phyloP scores from a whole-genome alignment of 257 asterid genomes.

The Ehretia macrophylla region DNA sequence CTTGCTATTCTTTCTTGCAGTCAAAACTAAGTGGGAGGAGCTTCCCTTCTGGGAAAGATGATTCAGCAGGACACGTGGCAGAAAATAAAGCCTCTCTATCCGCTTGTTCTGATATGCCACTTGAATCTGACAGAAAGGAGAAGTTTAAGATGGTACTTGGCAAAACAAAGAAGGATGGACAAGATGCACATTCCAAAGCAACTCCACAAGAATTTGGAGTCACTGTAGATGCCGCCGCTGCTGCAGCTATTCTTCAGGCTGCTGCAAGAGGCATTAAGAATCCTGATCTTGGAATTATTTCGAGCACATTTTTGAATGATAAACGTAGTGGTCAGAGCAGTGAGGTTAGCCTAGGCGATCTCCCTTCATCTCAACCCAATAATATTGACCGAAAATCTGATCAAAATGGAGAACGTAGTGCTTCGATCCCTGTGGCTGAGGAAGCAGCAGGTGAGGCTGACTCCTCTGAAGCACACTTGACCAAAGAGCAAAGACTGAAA shows the following conservation, averaged over 20 bases:
- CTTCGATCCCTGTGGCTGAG: constrained; percentile 13
- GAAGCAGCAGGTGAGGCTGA: constrained; percentile 34
- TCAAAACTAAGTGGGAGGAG: constrained; percentile 49
- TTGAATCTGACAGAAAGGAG: constrained; percentile 71
- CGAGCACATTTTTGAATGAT: constrained; percentile 26
- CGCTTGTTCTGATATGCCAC: constrained; percentile 41
- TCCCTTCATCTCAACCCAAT: constrained; percentile 6
- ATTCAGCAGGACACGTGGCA: constrained; percentile 24
- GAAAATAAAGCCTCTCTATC: constrained; percentile 33
- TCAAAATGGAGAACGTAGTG: constrained; percentile 14
- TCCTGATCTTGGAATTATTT: constrained; percentile 35
- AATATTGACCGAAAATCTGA: constrained; percentile 15
- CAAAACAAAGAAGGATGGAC: constrained; percentile 67
- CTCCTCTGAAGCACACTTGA: constrained; percentile 44
- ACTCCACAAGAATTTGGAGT: constrained; percentile 43
- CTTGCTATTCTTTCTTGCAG: constrained; percentile 36
- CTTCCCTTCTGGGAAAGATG: constrained; percentile 39
- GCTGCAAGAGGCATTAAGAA: constrained; percentile 72
- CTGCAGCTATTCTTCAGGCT: constrained; percentile 90
- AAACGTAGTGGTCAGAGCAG: constrained; percentile 23
- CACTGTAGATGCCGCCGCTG: constrained; percentile 68
- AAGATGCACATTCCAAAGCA: constrained; percentile 39
- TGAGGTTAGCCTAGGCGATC: constrained; percentile 17
- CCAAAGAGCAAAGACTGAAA: constrained; percentile 71
- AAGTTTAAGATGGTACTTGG: constrained; percentile 87